A percentile compares a stretch with the other conserved stretches of the same genome.
Evolutionary conservation across 139 green algal species (phyloP).

Genomic region (Closterium sp.): DNA sequence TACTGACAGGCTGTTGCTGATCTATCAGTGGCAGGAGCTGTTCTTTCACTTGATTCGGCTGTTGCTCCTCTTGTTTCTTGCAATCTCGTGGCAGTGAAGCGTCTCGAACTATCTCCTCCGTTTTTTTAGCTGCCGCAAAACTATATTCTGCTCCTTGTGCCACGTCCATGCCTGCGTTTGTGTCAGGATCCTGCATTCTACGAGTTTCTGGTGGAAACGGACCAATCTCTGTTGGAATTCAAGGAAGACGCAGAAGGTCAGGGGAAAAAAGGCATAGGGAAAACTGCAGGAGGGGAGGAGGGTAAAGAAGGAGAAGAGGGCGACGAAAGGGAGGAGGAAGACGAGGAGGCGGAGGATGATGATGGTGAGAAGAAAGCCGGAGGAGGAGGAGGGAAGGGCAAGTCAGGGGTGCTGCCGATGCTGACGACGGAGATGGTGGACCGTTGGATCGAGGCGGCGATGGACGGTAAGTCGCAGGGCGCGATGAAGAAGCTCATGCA

Average conservation of each 20-base stretch:
- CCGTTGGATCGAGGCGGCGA: constrained; percentile 61
- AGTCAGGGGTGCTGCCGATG: neutral
- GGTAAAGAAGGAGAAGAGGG: constrained; percentile 57
- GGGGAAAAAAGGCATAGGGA: constrained; percentile 11
- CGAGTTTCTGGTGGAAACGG: constrained; percentile 75
- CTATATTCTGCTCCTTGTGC: neutral
- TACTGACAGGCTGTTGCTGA: neutral
- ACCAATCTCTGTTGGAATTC: constrained; percentile 86
- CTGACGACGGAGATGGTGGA: constrained; percentile 73
- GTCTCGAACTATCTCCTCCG: constrained; percentile 43
- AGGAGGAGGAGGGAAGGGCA: neutral
- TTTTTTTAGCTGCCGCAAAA: too few relatives aligned
- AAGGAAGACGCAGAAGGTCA: constrained; percentile 55
- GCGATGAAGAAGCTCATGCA: constrained; percentile 46
- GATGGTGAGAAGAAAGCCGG: constrained; percentile 58
- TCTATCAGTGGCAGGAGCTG: neutral
- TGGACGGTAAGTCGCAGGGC: constrained; percentile 27
- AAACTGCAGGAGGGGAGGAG: constrained; percentile 27
- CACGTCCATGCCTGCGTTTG: neutral
- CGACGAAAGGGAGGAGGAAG: constrained; percentile 7
- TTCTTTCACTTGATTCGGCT: neutral
- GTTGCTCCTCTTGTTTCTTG: constrained; percentile 1
- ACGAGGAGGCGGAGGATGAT: constrained; percentile 53
- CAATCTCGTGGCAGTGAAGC: constrained; percentile 69
- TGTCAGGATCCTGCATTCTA: constrained; percentile 92